Evolutionary conservation across 2,329 filamentous ascomycete genomes (phyloP), one percentile per base, ranked within the genome.

Genomic region (Nigrospora osmanthi): DNA sequence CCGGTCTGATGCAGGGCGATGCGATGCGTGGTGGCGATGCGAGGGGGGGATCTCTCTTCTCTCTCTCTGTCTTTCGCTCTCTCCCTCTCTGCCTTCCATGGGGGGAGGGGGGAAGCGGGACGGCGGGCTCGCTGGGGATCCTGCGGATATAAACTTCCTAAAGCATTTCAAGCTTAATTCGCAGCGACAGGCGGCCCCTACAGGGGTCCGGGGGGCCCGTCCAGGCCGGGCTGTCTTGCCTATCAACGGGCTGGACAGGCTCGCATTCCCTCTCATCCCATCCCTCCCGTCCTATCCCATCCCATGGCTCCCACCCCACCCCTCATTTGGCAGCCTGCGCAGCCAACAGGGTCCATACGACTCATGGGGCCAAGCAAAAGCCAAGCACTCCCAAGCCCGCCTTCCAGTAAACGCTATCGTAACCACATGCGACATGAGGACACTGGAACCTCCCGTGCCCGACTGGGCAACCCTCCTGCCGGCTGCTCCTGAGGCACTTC

Each of bases 91-190:
- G 19, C 19, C 19, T 23, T 23, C 4, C 4, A 23, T 4, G 19
- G 6, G 19, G 28, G 40, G 11, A n/a, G 35, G 13, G 40, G 28
- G 19, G 40, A 7, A 23, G 39, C 12, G 13, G 34, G 32, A 19
- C 39, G 23, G n/a, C 12, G 39, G 39, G 39, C 39, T 31, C 16
- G 30, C 39, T 41, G 39, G 39, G 39, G 33, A 42, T 36, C 40
- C 35, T 42, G 40, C 40, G 40, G 40, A 42, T 42, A 36, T 42
- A 42, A 36, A 36, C 32, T 42, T 42, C 40, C 33, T 33, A 42
- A 42, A 42, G 34, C 40, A 42, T 15, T 42, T 42, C 40, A 42
- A 42, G 40, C 40, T 42, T 42, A 42, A 28, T 42, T 42, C 40
- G 35, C 40, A 23, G 14, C 40, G 33, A 42, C 40, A 42, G 40